These are phyloP conservation scores for Fusarium compactum DNA, from an alignment of 2,329 filamentous ascomycete species.

Conservation along the genomic window DNA sequence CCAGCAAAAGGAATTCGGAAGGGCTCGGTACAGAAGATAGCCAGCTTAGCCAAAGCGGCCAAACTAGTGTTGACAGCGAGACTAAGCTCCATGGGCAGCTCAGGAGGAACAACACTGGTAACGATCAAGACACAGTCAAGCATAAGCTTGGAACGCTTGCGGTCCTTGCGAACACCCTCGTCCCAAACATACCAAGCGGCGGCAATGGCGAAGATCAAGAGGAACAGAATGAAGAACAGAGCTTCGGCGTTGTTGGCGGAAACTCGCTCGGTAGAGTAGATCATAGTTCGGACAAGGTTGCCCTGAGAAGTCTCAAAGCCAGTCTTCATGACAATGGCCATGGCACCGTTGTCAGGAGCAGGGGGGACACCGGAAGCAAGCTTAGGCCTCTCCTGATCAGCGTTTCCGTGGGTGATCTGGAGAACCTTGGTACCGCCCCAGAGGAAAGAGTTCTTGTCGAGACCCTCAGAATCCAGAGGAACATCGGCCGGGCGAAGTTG, in stretches of 20 bases:
- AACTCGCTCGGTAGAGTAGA: constrained; percentile 97
- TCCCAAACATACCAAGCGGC: constrained; percentile 99
- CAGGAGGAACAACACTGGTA: constrained; percentile 97
- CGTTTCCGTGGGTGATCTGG: constrained; percentile 89
- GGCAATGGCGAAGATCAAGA: constrained; percentile 94
- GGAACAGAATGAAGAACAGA: constrained; percentile 96
- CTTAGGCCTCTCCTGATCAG: constrained; percentile 78
- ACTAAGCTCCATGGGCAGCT: constrained; percentile 97
- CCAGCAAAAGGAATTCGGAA: constrained; percentile 98
- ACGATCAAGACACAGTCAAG: constrained; percentile 98
- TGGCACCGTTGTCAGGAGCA: constrained; percentile 93
- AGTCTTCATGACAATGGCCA: constrained; percentile 96
- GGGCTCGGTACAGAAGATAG: constrained; percentile 98
- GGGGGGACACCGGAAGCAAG: constrained; percentile 80
- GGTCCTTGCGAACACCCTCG: constrained; percentile 92
- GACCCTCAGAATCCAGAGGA: constrained; percentile 83
- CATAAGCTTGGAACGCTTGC: constrained; percentile 96
- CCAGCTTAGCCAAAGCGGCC: constrained; percentile 91
- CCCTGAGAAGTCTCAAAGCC: constrained; percentile 99
- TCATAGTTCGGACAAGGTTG: constrained; percentile 98
- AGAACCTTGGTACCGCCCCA: constrained; percentile 98
- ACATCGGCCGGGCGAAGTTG: constrained; percentile 88
- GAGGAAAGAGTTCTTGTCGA: constrained; percentile 97
- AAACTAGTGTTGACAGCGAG: constrained; percentile 97
- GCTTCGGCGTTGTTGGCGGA: constrained; percentile 99